phyloP scores from a whole-genome alignment of 75 land plant species.

The Selaginella moellendorffii region DNA sequence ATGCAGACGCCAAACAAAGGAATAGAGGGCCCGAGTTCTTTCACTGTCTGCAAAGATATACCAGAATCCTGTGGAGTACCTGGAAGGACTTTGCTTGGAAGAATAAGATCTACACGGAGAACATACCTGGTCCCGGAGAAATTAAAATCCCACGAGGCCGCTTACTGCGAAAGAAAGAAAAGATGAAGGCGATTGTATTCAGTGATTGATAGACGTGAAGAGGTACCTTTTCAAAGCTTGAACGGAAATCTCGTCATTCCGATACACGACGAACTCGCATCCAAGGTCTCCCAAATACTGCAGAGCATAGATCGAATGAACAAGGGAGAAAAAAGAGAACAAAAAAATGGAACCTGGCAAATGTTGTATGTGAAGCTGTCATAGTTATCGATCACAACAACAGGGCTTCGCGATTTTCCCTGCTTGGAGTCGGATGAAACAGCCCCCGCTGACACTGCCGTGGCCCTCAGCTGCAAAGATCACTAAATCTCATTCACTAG shows the following conservation, averaged over 20 bases:
- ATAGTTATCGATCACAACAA: constrained; percentile 92
- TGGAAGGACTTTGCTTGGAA: too few relatives aligned
- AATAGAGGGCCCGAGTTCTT: constrained; percentile 68
- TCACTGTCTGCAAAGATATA: constrained; percentile 77
- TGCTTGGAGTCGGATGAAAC: too few relatives aligned
- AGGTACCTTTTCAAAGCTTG: constrained; percentile 51
- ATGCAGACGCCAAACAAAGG: constrained; percentile 98
- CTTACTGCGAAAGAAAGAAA: constrained; percentile 34
- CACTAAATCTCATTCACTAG: too few relatives aligned
- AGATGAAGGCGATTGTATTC: not conserved
- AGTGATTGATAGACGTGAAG: not conserved
- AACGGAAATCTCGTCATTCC: constrained; percentile 87
- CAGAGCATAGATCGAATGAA: not conserved
- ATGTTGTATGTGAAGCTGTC: constrained; percentile 99
- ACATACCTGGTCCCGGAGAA: constrained; percentile 92
- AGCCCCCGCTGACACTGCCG: too few relatives aligned
- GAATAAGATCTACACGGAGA: too few relatives aligned
- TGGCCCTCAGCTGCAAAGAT: too few relatives aligned
- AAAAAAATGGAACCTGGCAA: constrained; percentile 48
- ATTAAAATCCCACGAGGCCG: constrained; percentile 88
- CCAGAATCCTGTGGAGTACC: constrained; percentile 96
- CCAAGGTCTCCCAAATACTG: constrained; percentile 94
- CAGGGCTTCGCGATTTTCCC: constrained; percentile 28
- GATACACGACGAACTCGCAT: constrained; percentile 62
- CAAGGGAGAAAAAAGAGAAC: not conserved